Conservation (phyloP, 2,329 filamentous ascomycete species). For the Rhynchosporium secalis region DNA sequence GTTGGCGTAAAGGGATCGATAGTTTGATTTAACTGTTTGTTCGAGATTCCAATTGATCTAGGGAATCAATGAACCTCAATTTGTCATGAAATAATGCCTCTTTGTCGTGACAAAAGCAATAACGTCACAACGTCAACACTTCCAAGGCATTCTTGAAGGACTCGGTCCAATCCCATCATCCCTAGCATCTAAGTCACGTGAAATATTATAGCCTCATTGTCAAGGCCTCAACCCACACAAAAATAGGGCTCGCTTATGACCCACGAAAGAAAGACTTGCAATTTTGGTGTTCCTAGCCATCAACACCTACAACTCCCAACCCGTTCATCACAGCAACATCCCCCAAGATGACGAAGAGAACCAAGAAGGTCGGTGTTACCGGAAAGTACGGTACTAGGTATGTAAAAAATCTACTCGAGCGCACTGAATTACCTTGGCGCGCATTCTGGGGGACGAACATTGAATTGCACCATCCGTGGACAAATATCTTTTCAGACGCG, state of each 20-base stretch:
- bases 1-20: background rate
- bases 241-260: conserved; percentile 18
- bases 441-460: conserved; percentile 7
- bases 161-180: background rate
- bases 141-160: background rate
- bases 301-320: conserved; percentile 25
- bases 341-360: conserved; percentile 90
- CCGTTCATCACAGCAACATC: conserved; percentile 40
- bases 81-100: background rate
- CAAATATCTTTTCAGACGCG: background rate
- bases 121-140: background rate
- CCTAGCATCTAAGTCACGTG: background rate
- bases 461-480: background rate
- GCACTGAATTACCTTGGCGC: background rate
- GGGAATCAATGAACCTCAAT: background rate
- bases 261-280: conserved; percentile 16
- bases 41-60: background rate
- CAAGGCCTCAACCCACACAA: background rate
- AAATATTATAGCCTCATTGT: background rate
- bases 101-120: background rate
- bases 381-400: conserved; percentile 98
- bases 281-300: conserved; percentile 25
- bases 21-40: background rate
- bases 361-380: conserved; percentile 98
- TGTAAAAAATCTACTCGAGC: conserved; percentile 44